Base-by-base conservation (phyloP, 2,329 filamentous ascomycete genomes). In the Fusarium ramigenum region DNA sequence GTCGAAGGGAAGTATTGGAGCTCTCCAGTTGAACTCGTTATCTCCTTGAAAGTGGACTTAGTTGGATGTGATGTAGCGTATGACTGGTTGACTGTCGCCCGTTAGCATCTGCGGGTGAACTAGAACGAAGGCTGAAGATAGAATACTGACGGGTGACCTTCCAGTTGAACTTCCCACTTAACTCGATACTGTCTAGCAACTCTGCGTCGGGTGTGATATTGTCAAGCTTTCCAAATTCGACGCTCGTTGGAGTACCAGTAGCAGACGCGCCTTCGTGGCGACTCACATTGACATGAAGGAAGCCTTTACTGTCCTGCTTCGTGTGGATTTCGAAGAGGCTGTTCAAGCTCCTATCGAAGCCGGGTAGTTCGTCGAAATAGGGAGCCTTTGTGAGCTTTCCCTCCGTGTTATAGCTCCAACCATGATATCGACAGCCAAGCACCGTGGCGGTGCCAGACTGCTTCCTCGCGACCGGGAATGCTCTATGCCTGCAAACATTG, bases 341-440 rank as follows among this genome's bases (percentile, higher is more conserved):
- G 2, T 63, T 63, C 12, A 23, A 7, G 11, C 7, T 42, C 32
- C 14, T 63, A 21, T 63, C 43, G 9, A 63, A 63, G 0, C 53
- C 43, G 2, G 53, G 43, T 3, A 60, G 40, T 4, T 63, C 12
- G 5, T 63, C 60, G 12, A 63, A 63, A 11, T 60, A 42, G 2
- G 60, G 60, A 1, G 60, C 60, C 5, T 63, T 63, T 0, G 23
- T 60, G 5, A 63, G 53, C n/a, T 21, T 52, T 2, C 49, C 49
- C n/a, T 52, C 49, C 2, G 53, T 23, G 15, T 63, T 57, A 14
- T 63, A 63, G 34, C 60, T 63, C 53, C 60, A 63, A 16, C 60
- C 60, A 4, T 63, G 60, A 12, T 63, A 63, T 23, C 60, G 60
- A 9, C 60, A 63, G 32, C 60, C 60, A 3, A 63, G 34, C 6